Evolutionary conservation across 129 eudicot species (phyloP).

Genomic region (Calendula officinalis): DNA sequence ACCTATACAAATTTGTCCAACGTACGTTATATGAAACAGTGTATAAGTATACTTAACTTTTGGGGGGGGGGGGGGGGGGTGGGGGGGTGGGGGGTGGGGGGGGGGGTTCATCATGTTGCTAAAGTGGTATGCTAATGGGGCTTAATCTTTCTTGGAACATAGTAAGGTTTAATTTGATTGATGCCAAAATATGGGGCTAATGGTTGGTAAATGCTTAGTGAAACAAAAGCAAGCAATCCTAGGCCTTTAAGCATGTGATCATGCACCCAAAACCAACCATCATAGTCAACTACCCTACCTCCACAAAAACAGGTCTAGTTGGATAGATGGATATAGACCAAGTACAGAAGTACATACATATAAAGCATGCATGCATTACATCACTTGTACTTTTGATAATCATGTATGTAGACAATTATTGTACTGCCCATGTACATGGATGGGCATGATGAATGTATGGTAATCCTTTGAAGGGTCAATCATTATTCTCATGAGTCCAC

Average conservation of each 20-base stretch:
- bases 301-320: slow-evolving; percentile 25
- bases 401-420: slow-evolving; percentile 36
- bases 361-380: slow-evolving; percentile 32
- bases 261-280: slow-evolving; percentile 38
- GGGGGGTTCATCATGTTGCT: slow-evolving; percentile 31
- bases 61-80: background rate
- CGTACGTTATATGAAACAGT: background rate
- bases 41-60: background rate
- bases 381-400: slow-evolving; percentile 34
- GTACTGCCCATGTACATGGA: slow-evolving; percentile 25
- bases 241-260: slow-evolving; percentile 53
- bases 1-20: background rate
- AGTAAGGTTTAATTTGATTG: slow-evolving; percentile 37
- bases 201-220: slow-evolving; percentile 42
- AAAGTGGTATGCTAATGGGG: slow-evolving; percentile 39
- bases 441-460: slow-evolving; percentile 30
- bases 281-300: slow-evolving; percentile 38
- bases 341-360: slow-evolving; percentile 29
- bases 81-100: slow-evolving; percentile 8
- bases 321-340: slow-evolving; percentile 28
- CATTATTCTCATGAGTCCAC: slow-evolving; percentile 13
- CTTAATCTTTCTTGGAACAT: slow-evolving; percentile 40
- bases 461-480: slow-evolving; percentile 4
- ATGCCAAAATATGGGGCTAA: slow-evolving; percentile 22
- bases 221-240: slow-evolving; percentile 50